Conservation (phyloP, 192 early-diverging fungal genomes). For the Coemansia sp. region DNA sequence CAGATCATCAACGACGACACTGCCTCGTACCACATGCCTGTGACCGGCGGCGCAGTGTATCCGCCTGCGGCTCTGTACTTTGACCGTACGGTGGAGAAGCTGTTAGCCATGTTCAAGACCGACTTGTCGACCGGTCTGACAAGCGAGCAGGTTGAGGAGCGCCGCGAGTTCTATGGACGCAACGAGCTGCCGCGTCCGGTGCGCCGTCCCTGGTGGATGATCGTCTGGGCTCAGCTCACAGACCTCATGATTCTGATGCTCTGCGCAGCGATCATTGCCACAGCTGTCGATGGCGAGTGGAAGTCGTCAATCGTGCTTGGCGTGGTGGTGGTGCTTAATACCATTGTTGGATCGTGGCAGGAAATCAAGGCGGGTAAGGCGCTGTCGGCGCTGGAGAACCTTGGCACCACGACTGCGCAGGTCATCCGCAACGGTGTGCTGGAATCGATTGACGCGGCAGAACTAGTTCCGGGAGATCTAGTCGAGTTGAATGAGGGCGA, state of each 20-base stretch:
- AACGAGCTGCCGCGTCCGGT: slow-evolving; percentile 81
- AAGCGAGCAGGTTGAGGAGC: slow-evolving; percentile 53
- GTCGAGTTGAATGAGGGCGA: slow-evolving; percentile 82
- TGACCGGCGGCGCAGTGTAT: slow-evolving; percentile 46
- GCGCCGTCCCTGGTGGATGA: slow-evolving; percentile 69
- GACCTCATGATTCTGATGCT: slow-evolving; percentile 96
- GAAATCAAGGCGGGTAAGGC: slow-evolving; percentile 95
- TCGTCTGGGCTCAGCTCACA: slow-evolving; percentile 84
- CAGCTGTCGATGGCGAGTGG: slow-evolving; percentile 82
- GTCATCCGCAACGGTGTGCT: slow-evolving; percentile 77
- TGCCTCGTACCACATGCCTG: slow-evolving; percentile 52
- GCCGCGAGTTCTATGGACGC: slow-evolving; percentile 76
- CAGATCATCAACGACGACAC: slow-evolving; percentile 48
- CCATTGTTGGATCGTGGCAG: slow-evolving; percentile 88
- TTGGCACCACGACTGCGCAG: slow-evolving; percentile 75
- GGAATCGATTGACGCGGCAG: slow-evolving; percentile 68
- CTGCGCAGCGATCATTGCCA: slow-evolving; percentile 73
- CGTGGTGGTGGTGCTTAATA: slow-evolving; percentile 85
- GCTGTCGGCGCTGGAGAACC: slow-evolving; percentile 81
- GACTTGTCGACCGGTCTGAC: slow-evolving; percentile 63
- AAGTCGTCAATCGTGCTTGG: slow-evolving; percentile 73
- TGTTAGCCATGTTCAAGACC: slow-evolving; percentile 82
- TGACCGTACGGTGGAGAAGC: slow-evolving; percentile 84
- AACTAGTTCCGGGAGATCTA: slow-evolving; percentile 87
- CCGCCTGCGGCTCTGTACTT: slow-evolving; percentile 78